Evolutionary conservation across 2,329 filamentous ascomycete species (phyloP).

Genomic region (Cytospora piceae): DNA sequence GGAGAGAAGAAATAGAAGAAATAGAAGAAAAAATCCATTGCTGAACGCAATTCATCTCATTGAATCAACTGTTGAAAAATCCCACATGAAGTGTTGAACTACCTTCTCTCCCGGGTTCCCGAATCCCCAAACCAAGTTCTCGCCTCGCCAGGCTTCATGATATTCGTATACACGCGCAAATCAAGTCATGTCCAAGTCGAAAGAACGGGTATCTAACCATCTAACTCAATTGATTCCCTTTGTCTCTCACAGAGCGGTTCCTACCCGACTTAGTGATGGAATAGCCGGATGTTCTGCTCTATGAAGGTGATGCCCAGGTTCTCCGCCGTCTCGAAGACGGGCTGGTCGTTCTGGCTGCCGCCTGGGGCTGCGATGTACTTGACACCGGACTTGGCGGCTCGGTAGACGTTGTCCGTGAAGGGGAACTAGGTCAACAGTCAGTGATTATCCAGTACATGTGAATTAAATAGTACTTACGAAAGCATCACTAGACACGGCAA

Average conservation of each 20-base stretch:
- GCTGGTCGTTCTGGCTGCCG: constrained; percentile 83
- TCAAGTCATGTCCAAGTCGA: constrained; percentile 22
- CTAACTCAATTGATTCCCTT: constrained; percentile 3
- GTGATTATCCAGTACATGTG: constrained; percentile 15
- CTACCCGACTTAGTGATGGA: constrained; percentile 78
- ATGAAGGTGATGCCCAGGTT: constrained; percentile 92
- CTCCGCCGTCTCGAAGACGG: constrained; percentile 87
- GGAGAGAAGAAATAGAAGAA: background rate
- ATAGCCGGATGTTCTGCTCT: constrained; percentile 90
- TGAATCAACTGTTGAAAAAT: constrained; percentile 25
- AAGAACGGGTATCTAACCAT: constrained; percentile 28
- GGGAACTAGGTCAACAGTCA: constrained; percentile 70
- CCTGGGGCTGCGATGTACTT: constrained; percentile 96
- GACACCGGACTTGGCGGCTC: constrained; percentile 82
- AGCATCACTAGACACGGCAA: constrained; percentile 90
- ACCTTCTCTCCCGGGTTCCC: constrained; percentile 14
- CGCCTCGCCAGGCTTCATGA: constrained; percentile 16
- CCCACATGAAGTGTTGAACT: constrained; percentile 20
- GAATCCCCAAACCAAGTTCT: constrained; percentile 18
- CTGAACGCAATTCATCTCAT: constrained; percentile 12
- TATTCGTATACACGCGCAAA: constrained; percentile 23
- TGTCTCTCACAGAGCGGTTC: background rate
- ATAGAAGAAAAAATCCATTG: background rate
- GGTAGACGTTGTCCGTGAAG: constrained; percentile 97
- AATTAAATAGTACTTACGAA: constrained; percentile 66